phyloP scores from a whole-genome alignment of 352 stramenopile genomes.

The Pythium brachiatum region DNA sequence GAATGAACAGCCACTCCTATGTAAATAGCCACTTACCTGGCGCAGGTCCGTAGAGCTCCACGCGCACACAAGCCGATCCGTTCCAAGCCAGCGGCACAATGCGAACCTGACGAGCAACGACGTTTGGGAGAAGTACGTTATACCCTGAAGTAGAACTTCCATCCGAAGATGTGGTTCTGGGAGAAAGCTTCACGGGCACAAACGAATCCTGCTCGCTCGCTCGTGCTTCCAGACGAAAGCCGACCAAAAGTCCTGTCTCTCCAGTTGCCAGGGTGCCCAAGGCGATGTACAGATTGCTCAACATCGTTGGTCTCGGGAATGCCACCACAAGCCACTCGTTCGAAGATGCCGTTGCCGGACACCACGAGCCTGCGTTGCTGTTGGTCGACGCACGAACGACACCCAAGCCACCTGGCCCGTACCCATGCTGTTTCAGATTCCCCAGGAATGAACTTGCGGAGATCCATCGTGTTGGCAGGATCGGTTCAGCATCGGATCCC shows the following conservation, averaged over 20 bases:
- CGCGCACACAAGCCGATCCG: slow-evolving; percentile 32
- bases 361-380: slow-evolving; percentile 34
- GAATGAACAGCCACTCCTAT: background rate
- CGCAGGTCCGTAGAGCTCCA: slow-evolving; percentile 49
- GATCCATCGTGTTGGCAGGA: slow-evolving; percentile 18
- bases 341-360: slow-evolving; percentile 18
- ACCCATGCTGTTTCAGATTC: slow-evolving; percentile 41
- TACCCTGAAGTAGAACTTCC: slow-evolving; percentile 3
- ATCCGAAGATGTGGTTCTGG: background rate
- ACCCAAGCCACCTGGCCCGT: slow-evolving; percentile 35
- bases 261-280: slow-evolving; percentile 26
- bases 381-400: slow-evolving; percentile 23
- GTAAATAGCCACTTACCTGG: slow-evolving; percentile 25
- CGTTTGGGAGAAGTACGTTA: slow-evolving; percentile 27
- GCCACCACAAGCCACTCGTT: slow-evolving; percentile 46
- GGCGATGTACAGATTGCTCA: slow-evolving; percentile 33
- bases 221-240: slow-evolving; percentile 19
- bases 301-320: slow-evolving; percentile 40
- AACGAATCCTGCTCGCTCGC: slow-evolving; percentile 2
- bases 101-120: slow-evolving; percentile 35
- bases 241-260: background rate
- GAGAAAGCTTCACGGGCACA: slow-evolving; percentile 1
- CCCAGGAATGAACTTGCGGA: slow-evolving; percentile 30
- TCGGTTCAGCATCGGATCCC: slow-evolving; percentile 4
- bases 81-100: slow-evolving; percentile 42